Evolutionary conservation across 345 rosid genomes (phyloP), one percentile per base, ranked within the genome.

Genomic region (Citrus sinensis): DNA sequence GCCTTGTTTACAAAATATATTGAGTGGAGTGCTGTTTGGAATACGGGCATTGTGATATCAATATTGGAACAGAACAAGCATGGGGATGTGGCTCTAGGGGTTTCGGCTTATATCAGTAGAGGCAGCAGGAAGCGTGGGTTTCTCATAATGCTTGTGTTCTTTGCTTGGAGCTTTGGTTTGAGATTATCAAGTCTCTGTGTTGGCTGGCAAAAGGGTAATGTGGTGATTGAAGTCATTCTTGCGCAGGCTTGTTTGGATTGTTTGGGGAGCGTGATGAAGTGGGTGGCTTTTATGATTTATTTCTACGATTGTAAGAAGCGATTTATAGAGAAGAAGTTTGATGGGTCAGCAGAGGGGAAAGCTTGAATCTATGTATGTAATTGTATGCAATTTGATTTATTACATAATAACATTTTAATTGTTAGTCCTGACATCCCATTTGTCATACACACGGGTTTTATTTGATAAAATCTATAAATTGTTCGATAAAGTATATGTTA

Each of bases 11-110:
- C 32, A 1, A 83, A 79, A 73, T 77, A 79, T 20, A 39, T 77
- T n/a, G 82, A 87, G 69, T 85, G 88, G 87, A 82, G 87, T 55
- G 86, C 78, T 7, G 20, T 84, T 19, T 87, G 88, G 88, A 77
- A 85, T 69, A 70, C 40, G 79, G 81, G 86, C 27, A 22, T 83
- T 11, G 79, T 81, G 73, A 79, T 86, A 10, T 83, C 85, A 2
- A 60, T 85, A 59, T 25, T 86, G 76, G 87, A 87, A 68, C 82
- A 82, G 69, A 84, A 61, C 11, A 25, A 82, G 66, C 86, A 76
- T 13, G 88, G 88, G 9, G 72, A 79, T 74, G 78, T 80, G 10
- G 77, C 87, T 1, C 7, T 86, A 1, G 40, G 69, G 32, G 51
- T 82, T 19, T 67, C 86, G 9, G 76, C 81, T 5, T 84, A 82